A percentile compares a stretch with the other conserved stretches of the same genome.
Evolutionary conservation across 2,329 filamentous ascomycete species (phyloP).

Genomic region (Alternaria atra): DNA sequence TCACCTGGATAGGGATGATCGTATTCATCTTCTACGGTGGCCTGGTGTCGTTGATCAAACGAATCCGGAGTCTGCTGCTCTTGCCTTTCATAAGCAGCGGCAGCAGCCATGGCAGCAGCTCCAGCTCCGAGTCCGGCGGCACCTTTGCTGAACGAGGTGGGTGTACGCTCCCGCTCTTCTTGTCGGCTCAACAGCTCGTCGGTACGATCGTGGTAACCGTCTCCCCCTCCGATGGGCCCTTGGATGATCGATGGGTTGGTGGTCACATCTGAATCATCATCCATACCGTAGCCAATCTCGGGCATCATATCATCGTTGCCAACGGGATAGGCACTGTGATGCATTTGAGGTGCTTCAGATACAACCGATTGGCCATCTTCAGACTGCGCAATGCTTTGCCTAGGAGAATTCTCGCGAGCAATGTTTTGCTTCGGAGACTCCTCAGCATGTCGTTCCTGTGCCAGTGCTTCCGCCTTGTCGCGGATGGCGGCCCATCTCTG

Average conservation of each 20-base stretch:
- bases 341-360: constrained; percentile 63
- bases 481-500: constrained; percentile 53
- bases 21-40: constrained; percentile 52
- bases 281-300: constrained; percentile 74
- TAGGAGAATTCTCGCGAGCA: constrained; percentile 60
- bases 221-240: constrained; percentile 70
- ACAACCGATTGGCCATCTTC: constrained; percentile 31
- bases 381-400: constrained; percentile 63
- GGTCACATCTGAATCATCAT: constrained; percentile 70
- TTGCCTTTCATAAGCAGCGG: constrained; percentile 56
- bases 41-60: constrained; percentile 44
- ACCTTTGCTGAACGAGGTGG: constrained; percentile 43
- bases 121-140: constrained; percentile 56
- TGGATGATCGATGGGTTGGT: constrained; percentile 88
- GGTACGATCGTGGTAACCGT: constrained; percentile 55
- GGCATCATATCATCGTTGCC: constrained; percentile 73
- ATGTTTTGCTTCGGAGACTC: constrained; percentile 66
- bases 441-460: constrained; percentile 39
- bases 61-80: constrained; percentile 38
- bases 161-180: constrained; percentile 47
- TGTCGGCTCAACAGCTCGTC: constrained; percentile 44
- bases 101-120: constrained; percentile 64
- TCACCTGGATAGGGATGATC: constrained; percentile 45
- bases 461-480: constrained; percentile 53
- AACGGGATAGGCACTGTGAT: constrained; percentile 74